A percentile compares a stretch with the other conserved stretches of the same genome.
Conservation (phyloP, 2,329 filamentous ascomycete genomes). For the Ascochyta rabiei region DNA sequence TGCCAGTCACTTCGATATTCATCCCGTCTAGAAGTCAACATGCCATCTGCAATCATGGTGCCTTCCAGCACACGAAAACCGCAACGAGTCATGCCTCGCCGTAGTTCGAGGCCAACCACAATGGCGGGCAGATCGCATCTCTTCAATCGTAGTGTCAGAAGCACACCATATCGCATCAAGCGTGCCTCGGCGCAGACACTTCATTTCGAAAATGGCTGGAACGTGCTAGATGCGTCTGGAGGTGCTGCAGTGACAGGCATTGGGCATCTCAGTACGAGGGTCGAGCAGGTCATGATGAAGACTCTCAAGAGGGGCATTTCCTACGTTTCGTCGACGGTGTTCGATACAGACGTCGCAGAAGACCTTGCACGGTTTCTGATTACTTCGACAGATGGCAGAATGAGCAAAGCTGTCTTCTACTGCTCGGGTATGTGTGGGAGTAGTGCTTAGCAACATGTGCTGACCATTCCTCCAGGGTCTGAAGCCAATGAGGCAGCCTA, state of each 20-base stretch:
- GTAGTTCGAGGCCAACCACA: slow-evolving; percentile 5
- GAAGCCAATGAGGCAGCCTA: slow-evolving; percentile 73
- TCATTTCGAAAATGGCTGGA: slow-evolving; percentile 54
- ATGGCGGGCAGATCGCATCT: slow-evolving; percentile 29
- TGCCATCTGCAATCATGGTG: slow-evolving; percentile 10
- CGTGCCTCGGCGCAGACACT: slow-evolving; percentile 58
- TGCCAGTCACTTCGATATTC: not conserved
- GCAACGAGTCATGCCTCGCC: slow-evolving; percentile 12
- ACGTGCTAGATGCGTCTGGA: slow-evolving; percentile 73
- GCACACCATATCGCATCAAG: slow-evolving; percentile 55
- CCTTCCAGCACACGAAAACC: slow-evolving; percentile 13
- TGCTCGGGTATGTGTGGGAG: slow-evolving; percentile 58
- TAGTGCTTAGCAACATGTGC: not conserved
- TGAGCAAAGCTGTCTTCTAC: slow-evolving; percentile 63
- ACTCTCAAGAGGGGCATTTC: slow-evolving; percentile 63
- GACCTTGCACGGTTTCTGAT: slow-evolving; percentile 59
- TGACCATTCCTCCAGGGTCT: slow-evolving; percentile 46
- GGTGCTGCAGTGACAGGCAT: slow-evolving; percentile 76
- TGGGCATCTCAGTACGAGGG: slow-evolving; percentile 68
- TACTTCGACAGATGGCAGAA: slow-evolving; percentile 57
- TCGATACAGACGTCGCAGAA: slow-evolving; percentile 60
- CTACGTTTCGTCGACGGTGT: slow-evolving; percentile 66
- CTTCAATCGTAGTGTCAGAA: slow-evolving; percentile 60
- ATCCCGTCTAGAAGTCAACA: not conserved
- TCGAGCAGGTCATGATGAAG: slow-evolving; percentile 63